A percentile compares a stretch with the other conserved stretches of the same genome.
These are phyloP conservation scores for Colletotrichum nymphaeae DNA, from an alignment of 2,329 filamentous ascomycete genomes.

Conservation along the genomic window DNA sequence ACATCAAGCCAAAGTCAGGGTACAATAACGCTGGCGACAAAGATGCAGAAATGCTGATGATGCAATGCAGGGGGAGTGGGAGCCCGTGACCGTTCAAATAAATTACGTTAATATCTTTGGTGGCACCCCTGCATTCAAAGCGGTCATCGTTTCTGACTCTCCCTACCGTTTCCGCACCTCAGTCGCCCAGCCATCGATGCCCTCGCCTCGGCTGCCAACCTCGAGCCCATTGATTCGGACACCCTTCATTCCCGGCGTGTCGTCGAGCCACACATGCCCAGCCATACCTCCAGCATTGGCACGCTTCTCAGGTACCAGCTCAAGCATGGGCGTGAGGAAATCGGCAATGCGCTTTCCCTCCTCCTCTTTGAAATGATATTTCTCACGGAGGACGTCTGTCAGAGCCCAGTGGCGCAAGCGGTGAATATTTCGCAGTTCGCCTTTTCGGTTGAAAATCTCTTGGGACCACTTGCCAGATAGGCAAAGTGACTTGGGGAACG, in stretches of 20 bases:
- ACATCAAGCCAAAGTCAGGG: slow-evolving; percentile 8
- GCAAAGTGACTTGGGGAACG: slow-evolving; percentile 92
- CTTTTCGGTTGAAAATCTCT: slow-evolving; percentile 98
- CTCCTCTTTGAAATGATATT: slow-evolving; percentile 92
- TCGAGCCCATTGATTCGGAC: slow-evolving; percentile 78
- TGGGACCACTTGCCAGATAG: slow-evolving; percentile 96
- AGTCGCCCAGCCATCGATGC: slow-evolving; percentile 92
- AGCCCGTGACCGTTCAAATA: slow-evolving; percentile 20
- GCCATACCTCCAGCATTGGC: slow-evolving; percentile 98
- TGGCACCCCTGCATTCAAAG: slow-evolving; percentile 19
- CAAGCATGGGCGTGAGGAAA: slow-evolving; percentile 91
- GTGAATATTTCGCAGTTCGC: slow-evolving; percentile 97
- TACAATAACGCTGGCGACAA: neutral
- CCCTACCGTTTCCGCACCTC: slow-evolving; percentile 85
- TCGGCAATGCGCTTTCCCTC: slow-evolving; percentile 82
- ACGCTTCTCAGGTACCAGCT: slow-evolving; percentile 86
- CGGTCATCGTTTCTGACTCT: slow-evolving; percentile 30
- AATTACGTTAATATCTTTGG: slow-evolving; percentile 25
- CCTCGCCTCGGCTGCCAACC: slow-evolving; percentile 87
- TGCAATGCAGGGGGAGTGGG: neutral
- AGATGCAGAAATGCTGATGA: slow-evolving; percentile 1
- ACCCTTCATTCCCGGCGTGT: slow-evolving; percentile 89
- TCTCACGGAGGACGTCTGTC: slow-evolving; percentile 91
- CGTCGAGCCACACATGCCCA: slow-evolving; percentile 83
- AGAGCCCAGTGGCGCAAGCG: slow-evolving; percentile 95